A percentile compares a stretch with the other conserved stretches of the same genome.
phyloP scores from a whole-genome alignment of 257 asterid species.

The Thymus mandschuricus region DNA sequence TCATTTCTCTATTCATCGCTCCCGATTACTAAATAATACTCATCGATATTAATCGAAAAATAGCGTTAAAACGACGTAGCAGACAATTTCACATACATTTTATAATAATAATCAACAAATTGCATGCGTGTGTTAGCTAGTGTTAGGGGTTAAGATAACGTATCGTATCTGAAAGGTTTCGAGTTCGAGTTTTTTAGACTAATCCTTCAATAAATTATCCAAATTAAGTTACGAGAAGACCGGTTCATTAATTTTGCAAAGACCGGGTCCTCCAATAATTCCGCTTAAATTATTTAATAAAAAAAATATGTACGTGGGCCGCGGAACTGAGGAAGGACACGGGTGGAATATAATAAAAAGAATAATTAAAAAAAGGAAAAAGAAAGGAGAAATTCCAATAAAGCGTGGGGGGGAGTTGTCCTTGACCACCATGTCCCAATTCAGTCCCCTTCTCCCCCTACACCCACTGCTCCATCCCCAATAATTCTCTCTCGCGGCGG shows the following conservation, averaged over 20 bases:
- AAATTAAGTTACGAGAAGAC: background rate
- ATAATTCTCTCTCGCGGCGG: constrained; percentile 16
- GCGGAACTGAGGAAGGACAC: background rate
- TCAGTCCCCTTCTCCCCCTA: constrained; percentile 24
- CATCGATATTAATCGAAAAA: too few relatives aligned
- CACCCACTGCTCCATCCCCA: constrained; percentile 28
- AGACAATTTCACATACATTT: too few relatives aligned
- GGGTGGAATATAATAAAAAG: background rate
- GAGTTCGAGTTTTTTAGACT: too few relatives aligned
- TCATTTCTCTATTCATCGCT: too few relatives aligned
- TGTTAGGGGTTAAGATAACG: too few relatives aligned
- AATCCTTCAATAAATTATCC: too few relatives aligned
- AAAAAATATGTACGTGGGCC: background rate
- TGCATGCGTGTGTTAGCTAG: too few relatives aligned
- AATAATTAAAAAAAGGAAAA: background rate
- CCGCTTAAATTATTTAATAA: background rate
- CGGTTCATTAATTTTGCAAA: background rate
- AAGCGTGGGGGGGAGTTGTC: constrained; percentile 45
- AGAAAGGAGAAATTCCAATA: constrained; percentile 42
- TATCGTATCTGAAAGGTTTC: too few relatives aligned
- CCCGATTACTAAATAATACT: too few relatives aligned
- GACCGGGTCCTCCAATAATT: constrained; percentile 11
- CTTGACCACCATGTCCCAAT: constrained; percentile 39
- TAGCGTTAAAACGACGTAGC: too few relatives aligned
- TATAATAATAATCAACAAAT: too few relatives aligned